Evolutionary conservation across 208 protist species (phyloP), one percentile per base, ranked within the genome.

Genomic region (Leishmania amazonensis): DNA sequence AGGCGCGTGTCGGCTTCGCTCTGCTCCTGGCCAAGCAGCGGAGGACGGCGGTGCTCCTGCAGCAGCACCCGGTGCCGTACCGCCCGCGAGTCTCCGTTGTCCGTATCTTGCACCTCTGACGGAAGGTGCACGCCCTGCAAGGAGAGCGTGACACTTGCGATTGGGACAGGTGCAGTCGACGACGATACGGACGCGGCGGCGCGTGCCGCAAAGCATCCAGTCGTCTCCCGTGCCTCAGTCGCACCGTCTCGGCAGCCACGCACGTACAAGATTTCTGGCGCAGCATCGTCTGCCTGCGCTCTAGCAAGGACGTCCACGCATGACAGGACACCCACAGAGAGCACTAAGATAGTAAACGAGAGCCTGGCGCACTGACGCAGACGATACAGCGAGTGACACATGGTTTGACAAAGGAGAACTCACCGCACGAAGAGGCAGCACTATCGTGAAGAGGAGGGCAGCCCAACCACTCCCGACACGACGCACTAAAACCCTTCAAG

Each of bases 121-220:
- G 93, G 93, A 35, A 96, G 89, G 42, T 91, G 70, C 19, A 88
- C 58, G 17, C 93, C 93, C 51, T 91, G 90, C 40, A 96, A 58
- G 35, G 85, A 86, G 15, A 96, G 78, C 49, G 64, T 35, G 6
- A 86, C 79, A 31, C 78, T 82, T 40, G 40, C 28, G 11, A 78
- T 71, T 4, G 60, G 74, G 9, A 17, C 31, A 3, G 2, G n/a
- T 40, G 45, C 35, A 24, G 11, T 11, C 35, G 74, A 24, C 72
- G n/a, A 38, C 1, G 72, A 60, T 38, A n/a, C 72, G 51, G 47
- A 24, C 60, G 38, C 45, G 58, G 21, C 58, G 24, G 38, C 24
- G 35, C n/a, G 7, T 38, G 31, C 83, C 1, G 86, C 83, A 65
- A 96, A 96, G 84, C 93, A 96, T 3, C 83, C 79, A 1, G 79